Evolutionary conservation across 2,329 filamentous ascomycete genomes (phyloP), one percentile per base, ranked within the genome.

Genomic region (Fusarium chuoi): DNA sequence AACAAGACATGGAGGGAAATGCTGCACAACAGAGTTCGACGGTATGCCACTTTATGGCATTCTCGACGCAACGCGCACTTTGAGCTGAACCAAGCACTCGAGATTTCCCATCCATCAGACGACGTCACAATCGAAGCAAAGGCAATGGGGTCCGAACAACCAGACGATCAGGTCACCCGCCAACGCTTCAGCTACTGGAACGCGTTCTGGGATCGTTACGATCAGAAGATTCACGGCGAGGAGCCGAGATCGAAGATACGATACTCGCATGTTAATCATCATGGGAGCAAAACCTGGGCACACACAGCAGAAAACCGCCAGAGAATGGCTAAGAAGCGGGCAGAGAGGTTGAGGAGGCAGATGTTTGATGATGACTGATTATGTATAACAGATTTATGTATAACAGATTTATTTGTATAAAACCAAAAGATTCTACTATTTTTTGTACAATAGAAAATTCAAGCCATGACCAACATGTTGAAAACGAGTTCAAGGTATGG

Each of bases 161-260:
- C 68, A 20, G 76, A 78, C 33, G 55, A 76, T 14, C 51, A 52
- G 22, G 58, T 55, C 20, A 45, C 76, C 18, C 67, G 60, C 6
- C 67, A 78, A 52, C 69, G 70, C 18, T 67, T 65, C n/a, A 49
- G 46, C n/a, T 76, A 75, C 65, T 78, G 77, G 77, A 64, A 76
- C 18, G 24, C 69, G 46, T 75, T 78, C 49, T 78, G 77, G 71
- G 76, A 75, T 28, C 77, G 77, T 4, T 78, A 78, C 51, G 77
- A 78, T 42, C 77, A 78, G 52, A 57, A 38, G 6, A 46, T 51
- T 6, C 75, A 78, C 24, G 65, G 65, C 5, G 38, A 30, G 6
- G 9, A 5, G 18, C 30, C n/a, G 26, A 62, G 26, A 48, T 41
- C 45, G 18, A 60, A 30, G 11, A 44, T 36, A 51, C 38, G 26